Conservation (phyloP, 2,329 filamentous ascomycete genomes). For the Colletotrichum gigasporum region DNA sequence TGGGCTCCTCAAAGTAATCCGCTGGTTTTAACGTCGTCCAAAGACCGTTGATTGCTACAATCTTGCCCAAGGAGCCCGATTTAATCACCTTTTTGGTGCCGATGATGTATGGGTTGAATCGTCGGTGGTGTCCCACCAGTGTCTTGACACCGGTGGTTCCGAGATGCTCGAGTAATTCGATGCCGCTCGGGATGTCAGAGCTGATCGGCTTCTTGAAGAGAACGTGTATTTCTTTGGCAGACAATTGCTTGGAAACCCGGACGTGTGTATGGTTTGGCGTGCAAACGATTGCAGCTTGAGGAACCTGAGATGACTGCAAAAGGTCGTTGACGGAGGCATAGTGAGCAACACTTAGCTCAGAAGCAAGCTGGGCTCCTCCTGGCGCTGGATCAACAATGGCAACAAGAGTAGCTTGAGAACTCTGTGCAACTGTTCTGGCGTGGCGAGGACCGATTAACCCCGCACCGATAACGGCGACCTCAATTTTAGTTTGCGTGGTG, state of each 20-base stretch:
- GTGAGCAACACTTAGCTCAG: conserved; percentile 34
- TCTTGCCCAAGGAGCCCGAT: conserved; percentile 50
- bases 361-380: conserved; percentile 33
- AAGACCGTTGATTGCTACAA: conserved; percentile 63
- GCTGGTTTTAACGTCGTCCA: conserved; percentile 63
- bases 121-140: conserved; percentile 66
- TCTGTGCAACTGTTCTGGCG: conserved; percentile 38
- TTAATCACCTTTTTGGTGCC: conserved; percentile 56
- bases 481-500: not conserved
- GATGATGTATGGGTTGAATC: conserved; percentile 66
- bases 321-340: conserved; percentile 50
- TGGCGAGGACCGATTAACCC: conserved; percentile 44
- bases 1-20: conserved; percentile 55
- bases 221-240: conserved; percentile 58
- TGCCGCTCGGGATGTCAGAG: conserved; percentile 47
- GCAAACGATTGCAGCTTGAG: conserved; percentile 66
- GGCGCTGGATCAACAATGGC: conserved; percentile 43
- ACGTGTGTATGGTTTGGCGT: conserved; percentile 69
- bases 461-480: conserved; percentile 42
- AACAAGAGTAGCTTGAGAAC: conserved; percentile 34
- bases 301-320: conserved; percentile 46
- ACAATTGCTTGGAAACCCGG: conserved; percentile 56
- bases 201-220: conserved; percentile 68
- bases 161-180: conserved; percentile 40
- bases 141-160: conserved; percentile 47